Evolutionary conservation across 768 basidiomycete species (phyloP).

Genomic region (Hypholoma sublateritium): DNA sequence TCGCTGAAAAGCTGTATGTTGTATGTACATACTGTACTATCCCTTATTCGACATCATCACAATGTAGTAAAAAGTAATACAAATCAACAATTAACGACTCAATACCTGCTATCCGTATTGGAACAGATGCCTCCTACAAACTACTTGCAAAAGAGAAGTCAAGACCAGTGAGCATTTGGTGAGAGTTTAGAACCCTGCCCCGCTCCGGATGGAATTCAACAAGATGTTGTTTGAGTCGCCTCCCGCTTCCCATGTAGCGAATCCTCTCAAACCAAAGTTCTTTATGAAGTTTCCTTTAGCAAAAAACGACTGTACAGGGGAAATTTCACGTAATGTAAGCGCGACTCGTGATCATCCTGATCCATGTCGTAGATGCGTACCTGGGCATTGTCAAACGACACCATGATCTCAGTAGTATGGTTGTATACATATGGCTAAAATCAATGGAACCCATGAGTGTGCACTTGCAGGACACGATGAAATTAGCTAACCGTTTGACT

Average conservation of each 20-base stretch:
- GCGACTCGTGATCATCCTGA: too few relatives aligned
- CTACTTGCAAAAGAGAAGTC: background rate
- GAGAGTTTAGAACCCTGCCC: constrained; percentile 22
- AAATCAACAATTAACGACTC: too few relatives aligned
- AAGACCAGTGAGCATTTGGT: too few relatives aligned
- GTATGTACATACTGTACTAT: background rate
- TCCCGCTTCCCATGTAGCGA: constrained; percentile 72
- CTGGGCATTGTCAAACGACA: constrained; percentile 47
- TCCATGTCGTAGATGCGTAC: constrained; percentile 18
- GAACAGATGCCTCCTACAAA: background rate
- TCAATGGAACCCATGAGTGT: background rate
- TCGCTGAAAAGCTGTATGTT: background rate
- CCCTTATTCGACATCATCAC: too few relatives aligned
- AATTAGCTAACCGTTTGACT: constrained; percentile 64
- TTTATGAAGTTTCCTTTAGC: constrained; percentile 63
- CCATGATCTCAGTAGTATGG: constrained; percentile 39
- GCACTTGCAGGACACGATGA: background rate
- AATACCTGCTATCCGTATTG: too few relatives aligned
- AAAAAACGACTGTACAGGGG: constrained; percentile 33
- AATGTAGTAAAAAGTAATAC: background rate
- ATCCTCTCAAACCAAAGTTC: constrained; percentile 51
- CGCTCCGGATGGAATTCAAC: constrained; percentile 39
- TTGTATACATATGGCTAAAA: constrained; percentile 47
- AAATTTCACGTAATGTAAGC: background rate
- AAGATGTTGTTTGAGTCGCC: constrained; percentile 57